Conservation (phyloP, 768 basidiomycete species). For the Macrolepiota fuliginosa region DNA sequence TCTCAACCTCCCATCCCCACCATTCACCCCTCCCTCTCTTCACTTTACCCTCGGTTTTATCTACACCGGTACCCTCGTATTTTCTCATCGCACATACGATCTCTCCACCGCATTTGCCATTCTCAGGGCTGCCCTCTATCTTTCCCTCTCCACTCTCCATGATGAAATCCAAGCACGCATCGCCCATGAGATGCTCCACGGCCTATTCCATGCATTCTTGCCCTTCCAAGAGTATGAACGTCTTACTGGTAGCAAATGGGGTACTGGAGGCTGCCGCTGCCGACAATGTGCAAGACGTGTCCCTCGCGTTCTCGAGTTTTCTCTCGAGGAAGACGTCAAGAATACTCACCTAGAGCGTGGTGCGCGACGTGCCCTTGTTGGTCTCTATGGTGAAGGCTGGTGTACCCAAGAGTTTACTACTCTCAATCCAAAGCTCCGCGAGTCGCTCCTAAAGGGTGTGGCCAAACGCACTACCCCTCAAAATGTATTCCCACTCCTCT, state of each 20-base stretch:
- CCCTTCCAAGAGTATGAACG: conserved; percentile 78
- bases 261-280: conserved; percentile 81
- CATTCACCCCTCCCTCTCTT: conserved; percentile 91
- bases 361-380: conserved; percentile 72
- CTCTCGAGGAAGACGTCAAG: conserved; percentile 71
- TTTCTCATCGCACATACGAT: conserved; percentile 92
- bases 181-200: conserved; percentile 86
- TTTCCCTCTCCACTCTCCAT: conserved; percentile 68
- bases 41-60: conserved; percentile 95
- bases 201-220: conserved; percentile 82
- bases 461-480: conserved; percentile 61
- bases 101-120: conserved; percentile 90
- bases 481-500: conserved; percentile 70
- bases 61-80: conserved; percentile 91
- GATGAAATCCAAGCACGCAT: conserved; percentile 82
- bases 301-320: conserved; percentile 83
- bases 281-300: conserved; percentile 78
- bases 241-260: conserved; percentile 75
- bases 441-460: conserved; percentile 70
- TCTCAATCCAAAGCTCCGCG: conserved; percentile 62
- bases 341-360: conserved; percentile 70
- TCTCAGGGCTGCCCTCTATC: conserved; percentile 78
- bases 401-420: conserved; percentile 76
- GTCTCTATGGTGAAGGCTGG: conserved; percentile 89
- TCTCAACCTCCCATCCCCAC: conserved; percentile 81